Evolutionary conservation across 495 filamentous ascomycete genomes (phyloP), one percentile per base, ranked within the genome.

Genomic region (Sabuloglossum arenarium): DNA sequence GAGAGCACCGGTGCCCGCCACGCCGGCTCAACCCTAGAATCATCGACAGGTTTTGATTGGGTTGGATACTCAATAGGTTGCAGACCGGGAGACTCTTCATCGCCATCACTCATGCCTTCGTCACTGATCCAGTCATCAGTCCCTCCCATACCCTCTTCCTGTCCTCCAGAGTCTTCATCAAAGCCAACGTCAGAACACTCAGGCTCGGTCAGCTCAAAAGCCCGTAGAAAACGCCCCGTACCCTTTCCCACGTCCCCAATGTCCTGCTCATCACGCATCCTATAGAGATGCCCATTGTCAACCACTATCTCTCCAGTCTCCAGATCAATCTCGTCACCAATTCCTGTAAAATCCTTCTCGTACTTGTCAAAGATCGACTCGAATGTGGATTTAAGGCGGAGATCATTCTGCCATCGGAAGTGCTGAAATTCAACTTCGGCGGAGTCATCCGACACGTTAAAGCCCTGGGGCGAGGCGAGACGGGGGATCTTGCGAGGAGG

Each of bases 361-460:
- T 95, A 98, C 66, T 91, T 94, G 29, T 79, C 76, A 62, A 95
- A 94, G 37, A 98, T 94, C 46, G 71, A 64, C 62, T 95, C 88
- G 61, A 91, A 94, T 1, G 79, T 75, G 11, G 78, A 81, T 70
- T 90, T 89, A 12, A 95, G 75, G 43, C 75, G 79, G 46, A 69
- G 65, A 32, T 80, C 78, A 57, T 85, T 82, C 54, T 72, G 73
- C 6, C 71, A 73, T 58, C 78, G 79, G 39, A 73, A 76, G 57
- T 72, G 70, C 58, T 79, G 16, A 28, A 54, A 39, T 21, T 37
- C 31, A 37, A 24, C 4, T 25, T 28, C 29, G 6, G 29, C 28
- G n/a, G 8, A 8, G 37, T 3, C 24, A 11, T 9, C 45, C 9
- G 45, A 47, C 45, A n/a, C 45, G 45, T 27, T n/a, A 8, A n/a